Evolutionary conservation across 257 asterid species (phyloP).

Genomic region (Nemophila menziesii): DNA sequence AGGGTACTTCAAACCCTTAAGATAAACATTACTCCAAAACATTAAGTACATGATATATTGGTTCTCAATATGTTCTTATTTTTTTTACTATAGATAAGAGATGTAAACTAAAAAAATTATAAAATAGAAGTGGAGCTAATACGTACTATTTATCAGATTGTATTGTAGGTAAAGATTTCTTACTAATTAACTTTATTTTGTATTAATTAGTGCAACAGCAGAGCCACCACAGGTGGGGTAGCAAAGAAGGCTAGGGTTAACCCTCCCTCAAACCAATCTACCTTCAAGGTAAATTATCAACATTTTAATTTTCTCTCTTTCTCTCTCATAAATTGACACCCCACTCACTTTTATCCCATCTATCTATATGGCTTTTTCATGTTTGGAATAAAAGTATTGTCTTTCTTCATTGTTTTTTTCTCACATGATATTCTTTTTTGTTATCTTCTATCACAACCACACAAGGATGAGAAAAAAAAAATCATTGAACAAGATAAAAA

Average conservation of each 20-base stretch:
- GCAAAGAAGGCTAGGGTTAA: conserved; percentile 65
- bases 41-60: too few relatives aligned
- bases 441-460: conserved; percentile 36
- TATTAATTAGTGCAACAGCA: conserved; percentile 45
- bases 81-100: too few relatives aligned
- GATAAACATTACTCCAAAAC: too few relatives aligned
- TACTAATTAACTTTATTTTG: not conserved
- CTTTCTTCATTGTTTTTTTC: conserved; percentile 45
- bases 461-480: conserved; percentile 11
- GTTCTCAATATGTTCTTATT: too few relatives aligned
- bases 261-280: conserved; percentile 43
- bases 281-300: conserved; percentile 46
- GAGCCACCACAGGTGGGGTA: conserved; percentile 37
- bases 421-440: conserved; percentile 30
- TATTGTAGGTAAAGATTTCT: too few relatives aligned
- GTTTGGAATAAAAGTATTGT: conserved; percentile 49
- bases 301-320: not conserved
- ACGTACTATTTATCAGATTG: not conserved
- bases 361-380: conserved; percentile 6
- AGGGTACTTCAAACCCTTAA: too few relatives aligned
- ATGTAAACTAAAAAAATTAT: too few relatives aligned
- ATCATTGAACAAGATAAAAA: conserved; percentile 1
- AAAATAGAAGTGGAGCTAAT: too few relatives aligned
- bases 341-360: not conserved
- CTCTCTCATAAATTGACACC: not conserved